Conservation (phyloP, 306 rosid species). For the Medicago truncatula region DNA sequence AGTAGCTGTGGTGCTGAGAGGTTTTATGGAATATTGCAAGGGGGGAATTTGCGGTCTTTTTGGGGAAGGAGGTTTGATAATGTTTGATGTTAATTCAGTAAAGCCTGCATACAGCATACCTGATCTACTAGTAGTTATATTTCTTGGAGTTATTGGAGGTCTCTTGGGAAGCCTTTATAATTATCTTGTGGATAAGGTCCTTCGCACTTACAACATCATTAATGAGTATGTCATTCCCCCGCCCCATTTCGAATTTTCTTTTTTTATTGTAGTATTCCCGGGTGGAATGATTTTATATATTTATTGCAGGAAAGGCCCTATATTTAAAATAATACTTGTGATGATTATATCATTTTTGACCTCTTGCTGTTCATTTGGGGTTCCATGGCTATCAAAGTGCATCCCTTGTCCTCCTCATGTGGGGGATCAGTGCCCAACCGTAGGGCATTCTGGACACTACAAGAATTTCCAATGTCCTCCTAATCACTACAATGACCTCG, state of each 20-base stretch:
- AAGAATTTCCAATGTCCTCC: constrained; percentile 69
- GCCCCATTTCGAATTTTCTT: too few species aligned
- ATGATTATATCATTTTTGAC: constrained; percentile 63
- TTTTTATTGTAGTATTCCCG: too few species aligned
- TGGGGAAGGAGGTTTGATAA: constrained; percentile 82
- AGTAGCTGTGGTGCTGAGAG: constrained; percentile 75
- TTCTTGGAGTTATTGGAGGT: constrained; percentile 77
- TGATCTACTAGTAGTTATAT: constrained; percentile 65
- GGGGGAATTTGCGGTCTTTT: constrained; percentile 73
- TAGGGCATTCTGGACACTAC: constrained; percentile 68
- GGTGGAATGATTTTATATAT: neutral
- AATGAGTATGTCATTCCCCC: constrained; percentile 20
- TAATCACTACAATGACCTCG: constrained; percentile 81
- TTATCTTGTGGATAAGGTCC: constrained; percentile 78
- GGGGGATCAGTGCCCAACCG: constrained; percentile 64
- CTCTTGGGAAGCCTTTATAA: constrained; percentile 78
- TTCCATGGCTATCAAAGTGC: constrained; percentile 80
- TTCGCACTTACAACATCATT: constrained; percentile 62
- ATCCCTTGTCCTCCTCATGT: constrained; percentile 66
- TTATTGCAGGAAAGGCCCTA: constrained; percentile 68
- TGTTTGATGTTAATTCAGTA: constrained; percentile 67
- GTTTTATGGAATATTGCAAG: constrained; percentile 58
- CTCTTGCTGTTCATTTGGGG: constrained; percentile 64
- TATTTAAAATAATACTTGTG: constrained; percentile 60
- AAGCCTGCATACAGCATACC: constrained; percentile 49